phyloP scores from a whole-genome alignment of 345 rosid genomes.

The Rhodomyrtus tomentosa region DNA sequence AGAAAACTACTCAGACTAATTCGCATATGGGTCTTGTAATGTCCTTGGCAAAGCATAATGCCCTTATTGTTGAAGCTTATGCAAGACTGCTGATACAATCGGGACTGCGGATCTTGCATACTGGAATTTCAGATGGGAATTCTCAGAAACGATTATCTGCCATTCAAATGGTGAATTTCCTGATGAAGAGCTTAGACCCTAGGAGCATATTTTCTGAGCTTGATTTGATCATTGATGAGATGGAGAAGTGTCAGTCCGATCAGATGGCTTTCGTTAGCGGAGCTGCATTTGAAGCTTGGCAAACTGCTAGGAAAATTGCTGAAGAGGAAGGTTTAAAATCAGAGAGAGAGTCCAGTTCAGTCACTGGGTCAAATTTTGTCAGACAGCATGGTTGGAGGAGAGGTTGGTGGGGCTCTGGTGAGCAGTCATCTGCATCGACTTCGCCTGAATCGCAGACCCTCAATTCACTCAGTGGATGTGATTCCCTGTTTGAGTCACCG shows the following conservation, averaged over 20 bases:
- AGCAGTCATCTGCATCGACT: constrained; percentile 31
- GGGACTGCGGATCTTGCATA: constrained; percentile 48
- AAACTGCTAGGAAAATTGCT: constrained; percentile 60
- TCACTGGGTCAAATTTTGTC: constrained; percentile 32
- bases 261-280: constrained; percentile 77
- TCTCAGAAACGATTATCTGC: constrained; percentile 75
- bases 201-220: constrained; percentile 72
- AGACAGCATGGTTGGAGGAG: constrained; percentile 16
- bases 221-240: constrained; percentile 52
- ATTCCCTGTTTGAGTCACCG: constrained; percentile 43
- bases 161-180: constrained; percentile 77
- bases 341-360: constrained; percentile 51
- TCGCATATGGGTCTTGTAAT: constrained; percentile 68
- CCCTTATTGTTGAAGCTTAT: constrained; percentile 83
- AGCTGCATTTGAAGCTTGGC: constrained; percentile 85
- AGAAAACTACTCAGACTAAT: constrained; percentile 54
- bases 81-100: constrained; percentile 74
- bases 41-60: constrained; percentile 77
- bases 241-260: constrained; percentile 79
- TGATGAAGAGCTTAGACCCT: constrained; percentile 74
- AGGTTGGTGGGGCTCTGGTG: constrained; percentile 2
- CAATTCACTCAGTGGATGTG: constrained; percentile 37
- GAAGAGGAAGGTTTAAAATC: constrained; percentile 40
- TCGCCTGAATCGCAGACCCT: constrained; percentile 78
- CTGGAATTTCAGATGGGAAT: constrained; percentile 49